Evolutionary conservation across 768 basidiomycete genomes (phyloP), one percentile per base, ranked within the genome.

Genomic region (Leccinum longicurvipes): DNA sequence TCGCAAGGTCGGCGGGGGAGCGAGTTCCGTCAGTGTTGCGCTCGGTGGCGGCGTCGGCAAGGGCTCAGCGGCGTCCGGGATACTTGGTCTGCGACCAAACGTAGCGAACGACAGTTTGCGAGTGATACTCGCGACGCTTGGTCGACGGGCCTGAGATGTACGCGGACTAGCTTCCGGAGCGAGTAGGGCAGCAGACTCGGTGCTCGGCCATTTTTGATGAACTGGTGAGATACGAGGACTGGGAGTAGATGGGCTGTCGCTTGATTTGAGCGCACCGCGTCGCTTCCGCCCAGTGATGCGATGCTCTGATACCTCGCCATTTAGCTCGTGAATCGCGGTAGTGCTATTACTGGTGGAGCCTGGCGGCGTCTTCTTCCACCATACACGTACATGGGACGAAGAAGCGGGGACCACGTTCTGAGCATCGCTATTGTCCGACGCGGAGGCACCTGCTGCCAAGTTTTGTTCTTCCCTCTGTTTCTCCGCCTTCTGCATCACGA

Each of bases 61-160:
- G 25, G 60, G 59, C 34, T 68, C 54, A 14, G 24, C 49, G 49
- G 65, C 51, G n/a, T 68, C 70, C 19, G 57, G 42, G 21, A 63
- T 15, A 10, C 69, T 72, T 2, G 61, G 62, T 51, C 60, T 59
- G 21, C 70, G 70, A 45, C 53, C 41, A 28, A 70, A 70, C 23
- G 60, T 62, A n/a, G 61, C 64, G 42, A 71, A 69, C 11, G 68
- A 72, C 15, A 72, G 36, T 51, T 69, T 71, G n/a, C 65, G 70
- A 3, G 68, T 70, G 42, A 69, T 69, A 27, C 65, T 71, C 32
- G 60, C 69, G 10, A 69, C 67, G 9, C 67, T 69, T 9, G 67
- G 67, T 21, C 70, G 52, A 49, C 63, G 65, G 28, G 44, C 17
- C 9, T 56, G 60, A 5, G 56, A 9, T 2, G 29, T 27, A 19